Conservation (phyloP, 208 protist species). For the Entamoeba invadens region DNA sequence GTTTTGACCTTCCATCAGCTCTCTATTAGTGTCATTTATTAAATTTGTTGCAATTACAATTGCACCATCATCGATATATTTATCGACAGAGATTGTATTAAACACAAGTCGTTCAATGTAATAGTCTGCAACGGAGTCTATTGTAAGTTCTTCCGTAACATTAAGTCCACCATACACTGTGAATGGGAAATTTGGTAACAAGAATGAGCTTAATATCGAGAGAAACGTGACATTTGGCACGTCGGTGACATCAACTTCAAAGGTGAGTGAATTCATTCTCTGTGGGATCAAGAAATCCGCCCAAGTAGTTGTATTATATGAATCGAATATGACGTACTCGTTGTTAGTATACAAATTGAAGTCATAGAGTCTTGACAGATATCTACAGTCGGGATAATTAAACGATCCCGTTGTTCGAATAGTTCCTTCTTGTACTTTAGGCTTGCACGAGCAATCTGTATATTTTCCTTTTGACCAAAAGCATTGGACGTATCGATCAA, state of each 20-base stretch:
- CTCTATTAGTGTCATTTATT: background rate
- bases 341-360: background rate
- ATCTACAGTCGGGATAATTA: background rate
- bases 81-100: background rate
- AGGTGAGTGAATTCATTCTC: background rate
- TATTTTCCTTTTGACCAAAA: background rate
- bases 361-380: background rate
- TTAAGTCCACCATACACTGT: background rate
- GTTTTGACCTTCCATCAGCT: background rate
- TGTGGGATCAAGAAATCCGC: background rate
- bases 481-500: background rate
- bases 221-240: background rate
- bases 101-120: background rate
- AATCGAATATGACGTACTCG: background rate
- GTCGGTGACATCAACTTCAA: background rate
- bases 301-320: background rate
- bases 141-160: background rate
- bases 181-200: background rate
- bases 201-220: background rate
- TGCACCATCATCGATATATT: background rate
- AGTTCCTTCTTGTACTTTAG: background rate
- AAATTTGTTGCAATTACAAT: background rate
- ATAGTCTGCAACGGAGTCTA: background rate
- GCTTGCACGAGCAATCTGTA: background rate
- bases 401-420: background rate